Conservation (phyloP, 768 basidiomycete genomes). For the Panaeolus cyanescens region DNA sequence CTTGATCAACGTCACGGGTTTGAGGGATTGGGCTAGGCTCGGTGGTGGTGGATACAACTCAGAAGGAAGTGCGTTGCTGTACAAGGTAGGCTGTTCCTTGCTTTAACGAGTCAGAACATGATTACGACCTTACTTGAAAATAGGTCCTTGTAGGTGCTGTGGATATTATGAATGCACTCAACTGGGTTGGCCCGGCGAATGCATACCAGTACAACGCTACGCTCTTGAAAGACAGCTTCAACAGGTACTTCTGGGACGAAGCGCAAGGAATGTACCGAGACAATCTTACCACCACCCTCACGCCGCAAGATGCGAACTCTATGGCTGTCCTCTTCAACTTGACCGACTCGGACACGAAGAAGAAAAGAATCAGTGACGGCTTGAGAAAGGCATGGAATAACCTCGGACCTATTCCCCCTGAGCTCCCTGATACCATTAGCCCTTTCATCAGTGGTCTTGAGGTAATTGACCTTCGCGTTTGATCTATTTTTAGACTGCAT, state of each 20-base stretch:
- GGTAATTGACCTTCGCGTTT: constrained; percentile 31
- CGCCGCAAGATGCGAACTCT: constrained; percentile 60
- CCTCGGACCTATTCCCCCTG: constrained; percentile 53
- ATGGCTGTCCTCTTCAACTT: constrained; percentile 57
- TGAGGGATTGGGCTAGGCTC: constrained; percentile 58
- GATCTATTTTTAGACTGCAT: not conserved
- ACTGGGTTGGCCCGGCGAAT: constrained; percentile 30
- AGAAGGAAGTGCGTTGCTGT: constrained; percentile 57
- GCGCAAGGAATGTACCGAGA: constrained; percentile 53
- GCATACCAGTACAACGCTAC: constrained; percentile 49
- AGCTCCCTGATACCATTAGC: constrained; percentile 59
- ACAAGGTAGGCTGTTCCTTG: constrained; percentile 33
- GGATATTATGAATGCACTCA: constrained; percentile 43
- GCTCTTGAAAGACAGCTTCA: constrained; percentile 48
- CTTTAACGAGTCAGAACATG: not conserved
- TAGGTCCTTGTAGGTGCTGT: constrained; percentile 52
- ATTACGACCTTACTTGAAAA: not conserved
- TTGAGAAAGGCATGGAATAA: constrained; percentile 54
- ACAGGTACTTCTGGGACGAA: constrained; percentile 53
- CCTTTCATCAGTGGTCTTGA: constrained; percentile 63
- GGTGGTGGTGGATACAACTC: constrained; percentile 59
- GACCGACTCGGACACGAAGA: constrained; percentile 40
- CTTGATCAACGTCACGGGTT: constrained; percentile 56
- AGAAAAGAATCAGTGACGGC: constrained; percentile 44
- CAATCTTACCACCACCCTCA: constrained; percentile 51